Percentiles rank a stretch among this genome's conserved stretches.
These are phyloP conservation scores for Saccharomycopsis hybrid DNA, from an alignment of 1,139 yeast genomes.

Conservation along the genomic window DNA sequence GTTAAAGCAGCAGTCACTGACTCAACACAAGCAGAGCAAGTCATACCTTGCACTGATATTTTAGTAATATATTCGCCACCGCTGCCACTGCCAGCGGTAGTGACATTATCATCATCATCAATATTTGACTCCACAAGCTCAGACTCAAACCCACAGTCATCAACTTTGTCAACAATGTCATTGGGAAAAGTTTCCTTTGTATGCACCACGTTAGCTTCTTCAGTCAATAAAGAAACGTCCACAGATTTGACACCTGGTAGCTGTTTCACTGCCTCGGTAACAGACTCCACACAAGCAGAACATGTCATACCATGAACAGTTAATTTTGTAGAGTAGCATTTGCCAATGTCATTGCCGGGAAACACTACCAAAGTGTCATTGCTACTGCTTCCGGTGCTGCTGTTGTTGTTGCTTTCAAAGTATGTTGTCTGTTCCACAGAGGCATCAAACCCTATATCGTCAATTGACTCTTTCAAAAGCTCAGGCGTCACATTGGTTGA, in stretches of 20 bases:
- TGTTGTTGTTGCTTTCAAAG: background rate
- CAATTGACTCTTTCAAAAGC: conserved; percentile 44
- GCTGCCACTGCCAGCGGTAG: background rate
- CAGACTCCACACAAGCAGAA: conserved; percentile 67
- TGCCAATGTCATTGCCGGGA: conserved; percentile 17
- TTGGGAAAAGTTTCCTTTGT: conserved; percentile 31
- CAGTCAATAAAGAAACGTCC: conserved; percentile 67
- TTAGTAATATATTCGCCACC: conserved; percentile 17
- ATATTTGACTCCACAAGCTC: conserved; percentile 23
- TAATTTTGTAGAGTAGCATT: conserved; percentile 26
- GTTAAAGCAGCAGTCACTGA: conserved; percentile 53
- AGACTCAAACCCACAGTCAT: conserved; percentile 74
- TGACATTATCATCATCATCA: conserved; percentile 22
- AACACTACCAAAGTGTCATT: conserved; percentile 18
- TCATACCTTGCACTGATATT: conserved; percentile 61
- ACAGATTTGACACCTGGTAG: conserved; percentile 34
- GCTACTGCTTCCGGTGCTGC: conserved; percentile 15
- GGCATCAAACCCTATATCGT: conserved; percentile 74
- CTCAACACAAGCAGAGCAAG: conserved; percentile 76
- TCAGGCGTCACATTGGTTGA: conserved; percentile 31
- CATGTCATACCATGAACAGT: conserved; percentile 77
- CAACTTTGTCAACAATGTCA: conserved; percentile 44
- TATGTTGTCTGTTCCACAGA: conserved; percentile 23
- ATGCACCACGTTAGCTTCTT: conserved; percentile 56
- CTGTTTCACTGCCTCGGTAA: conserved; percentile 46